phyloP scores from a whole-genome alignment of 2,329 filamentous ascomycete species.

The Fusarium secorum region DNA sequence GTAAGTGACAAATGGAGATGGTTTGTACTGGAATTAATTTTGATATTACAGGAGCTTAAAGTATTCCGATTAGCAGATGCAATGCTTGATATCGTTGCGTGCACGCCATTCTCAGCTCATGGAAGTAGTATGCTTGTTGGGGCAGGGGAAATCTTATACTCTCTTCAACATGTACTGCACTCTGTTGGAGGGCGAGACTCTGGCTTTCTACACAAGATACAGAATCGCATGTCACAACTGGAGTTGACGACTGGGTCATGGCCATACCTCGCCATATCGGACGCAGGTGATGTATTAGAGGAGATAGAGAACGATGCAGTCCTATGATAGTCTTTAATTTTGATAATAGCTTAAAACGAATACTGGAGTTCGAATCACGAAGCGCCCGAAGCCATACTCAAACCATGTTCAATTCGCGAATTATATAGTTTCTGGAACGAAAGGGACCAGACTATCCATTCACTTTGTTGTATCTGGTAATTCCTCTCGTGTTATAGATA shows the following conservation, averaged over 20 bases:
- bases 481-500: too few species aligned
- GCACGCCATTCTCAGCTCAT: constrained; percentile 23
- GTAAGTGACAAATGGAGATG: constrained; percentile 7
- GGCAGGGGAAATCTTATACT: constrained; percentile 33
- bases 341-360: background rate
- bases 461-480: background rate
- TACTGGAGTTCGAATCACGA: background rate
- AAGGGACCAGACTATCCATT: rapidly evolving
- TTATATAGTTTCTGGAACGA: background rate
- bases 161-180: constrained; percentile 32
- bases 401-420: background rate
- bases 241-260: constrained; percentile 24
- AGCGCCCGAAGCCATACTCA: background rate
- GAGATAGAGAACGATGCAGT: background rate
- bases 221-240: constrained; percentile 29
- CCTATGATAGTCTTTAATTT: background rate
- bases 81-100: constrained; percentile 37
- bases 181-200: constrained; percentile 37
- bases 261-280: constrained; percentile 16
- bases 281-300: background rate
- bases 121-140: constrained; percentile 37
- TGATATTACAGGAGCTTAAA: constrained; percentile 36
- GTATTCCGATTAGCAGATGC: constrained; percentile 39
- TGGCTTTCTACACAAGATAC: constrained; percentile 26
- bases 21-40: background rate